Conservation (phyloP, 83 land plant genomes). For the Isoetes engelmannii region DNA sequence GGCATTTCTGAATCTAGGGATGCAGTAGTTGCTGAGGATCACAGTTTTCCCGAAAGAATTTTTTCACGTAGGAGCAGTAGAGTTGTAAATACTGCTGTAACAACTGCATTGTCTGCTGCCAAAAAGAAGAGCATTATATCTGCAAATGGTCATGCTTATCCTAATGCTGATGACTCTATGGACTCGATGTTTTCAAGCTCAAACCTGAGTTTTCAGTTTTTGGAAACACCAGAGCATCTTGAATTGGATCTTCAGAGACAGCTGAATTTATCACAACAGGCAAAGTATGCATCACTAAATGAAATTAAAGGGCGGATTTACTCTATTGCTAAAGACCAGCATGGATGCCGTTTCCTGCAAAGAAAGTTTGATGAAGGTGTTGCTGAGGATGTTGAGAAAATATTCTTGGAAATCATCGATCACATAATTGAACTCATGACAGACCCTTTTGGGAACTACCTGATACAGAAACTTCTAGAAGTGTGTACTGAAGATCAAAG, state of each 20-base stretch:
- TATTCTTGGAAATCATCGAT: conserved; percentile 45
- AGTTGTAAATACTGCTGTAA: conserved; percentile 24
- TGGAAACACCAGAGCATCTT: conserved; percentile 12
- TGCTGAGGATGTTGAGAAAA: conserved; percentile 37
- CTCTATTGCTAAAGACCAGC: conserved; percentile 46
- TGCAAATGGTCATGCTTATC: conserved; percentile 15
- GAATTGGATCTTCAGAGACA: conserved; percentile 9
- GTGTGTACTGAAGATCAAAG: conserved; percentile 45
- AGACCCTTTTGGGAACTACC: conserved; percentile 60
- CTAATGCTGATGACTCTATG: not conserved
- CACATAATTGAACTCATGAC: conserved; percentile 54
- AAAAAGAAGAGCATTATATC: conserved; percentile 12
- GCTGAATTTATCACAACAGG: conserved; percentile 11
- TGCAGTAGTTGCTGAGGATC: conserved; percentile 19
- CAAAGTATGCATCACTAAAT: conserved; percentile 30
- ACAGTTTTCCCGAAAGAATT: conserved; percentile 37
- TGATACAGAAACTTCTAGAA: conserved; percentile 52
- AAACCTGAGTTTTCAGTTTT: conserved; percentile 7
- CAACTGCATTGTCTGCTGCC: conserved; percentile 15
- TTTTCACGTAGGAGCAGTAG: conserved; percentile 22
- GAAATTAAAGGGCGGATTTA: conserved; percentile 37
- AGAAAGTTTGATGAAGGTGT: conserved; percentile 34
- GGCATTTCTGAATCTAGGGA: conserved; percentile 4
- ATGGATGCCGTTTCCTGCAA: conserved; percentile 54
- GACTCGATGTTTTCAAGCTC: conserved; percentile 12